Percentiles rank a stretch among this genome's conserved stretches.
phyloP scores from a whole-genome alignment of 169 alveolate species.

The Besnoitia besnoiti region DNA sequence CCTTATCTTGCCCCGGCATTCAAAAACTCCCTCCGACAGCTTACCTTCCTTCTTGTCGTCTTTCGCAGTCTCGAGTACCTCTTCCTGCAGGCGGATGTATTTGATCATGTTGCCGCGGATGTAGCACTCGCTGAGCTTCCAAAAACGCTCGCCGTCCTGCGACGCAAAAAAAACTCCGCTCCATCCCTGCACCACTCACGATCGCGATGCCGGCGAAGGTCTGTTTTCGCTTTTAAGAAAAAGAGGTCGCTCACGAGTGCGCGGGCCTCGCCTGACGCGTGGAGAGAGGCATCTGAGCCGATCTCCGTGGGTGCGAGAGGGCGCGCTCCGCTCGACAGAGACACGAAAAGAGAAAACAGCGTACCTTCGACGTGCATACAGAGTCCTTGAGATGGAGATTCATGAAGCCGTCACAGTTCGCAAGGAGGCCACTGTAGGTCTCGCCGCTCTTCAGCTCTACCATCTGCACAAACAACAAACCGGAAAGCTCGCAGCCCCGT shows the following conservation, averaged over 20 bases:
- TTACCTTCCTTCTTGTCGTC: constrained; percentile 69
- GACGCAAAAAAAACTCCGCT: not conserved
- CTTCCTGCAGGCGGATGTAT: constrained; percentile 75
- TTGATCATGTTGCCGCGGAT: constrained; percentile 76
- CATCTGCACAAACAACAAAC: constrained; percentile 59
- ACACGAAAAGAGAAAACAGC: not conserved
- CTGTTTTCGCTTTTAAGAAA: not conserved
- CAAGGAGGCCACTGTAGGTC: constrained; percentile 77
- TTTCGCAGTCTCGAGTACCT: constrained; percentile 72
- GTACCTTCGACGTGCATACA: constrained; percentile 72
- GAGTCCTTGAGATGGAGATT: constrained; percentile 74
- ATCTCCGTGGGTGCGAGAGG: too few relatives aligned
- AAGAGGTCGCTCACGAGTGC: not conserved
- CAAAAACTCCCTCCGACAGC: not conserved
- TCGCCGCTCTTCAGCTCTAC: constrained; percentile 78
- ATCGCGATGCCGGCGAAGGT: not conserved
- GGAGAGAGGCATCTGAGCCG: too few relatives aligned
- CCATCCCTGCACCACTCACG: not conserved
- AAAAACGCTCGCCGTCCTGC: constrained; percentile 75
- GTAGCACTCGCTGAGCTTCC: constrained; percentile 73
- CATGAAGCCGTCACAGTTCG: constrained; percentile 76
- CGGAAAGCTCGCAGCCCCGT: not conserved
- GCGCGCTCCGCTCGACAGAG: too few relatives aligned
- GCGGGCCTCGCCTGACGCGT: too few relatives aligned
- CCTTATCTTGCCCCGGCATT: not conserved